A percentile compares a stretch with the other conserved stretches of the same genome.
Conservation (phyloP, 2,329 filamentous ascomycete genomes). For the Ophioceras dolichostomum region DNA sequence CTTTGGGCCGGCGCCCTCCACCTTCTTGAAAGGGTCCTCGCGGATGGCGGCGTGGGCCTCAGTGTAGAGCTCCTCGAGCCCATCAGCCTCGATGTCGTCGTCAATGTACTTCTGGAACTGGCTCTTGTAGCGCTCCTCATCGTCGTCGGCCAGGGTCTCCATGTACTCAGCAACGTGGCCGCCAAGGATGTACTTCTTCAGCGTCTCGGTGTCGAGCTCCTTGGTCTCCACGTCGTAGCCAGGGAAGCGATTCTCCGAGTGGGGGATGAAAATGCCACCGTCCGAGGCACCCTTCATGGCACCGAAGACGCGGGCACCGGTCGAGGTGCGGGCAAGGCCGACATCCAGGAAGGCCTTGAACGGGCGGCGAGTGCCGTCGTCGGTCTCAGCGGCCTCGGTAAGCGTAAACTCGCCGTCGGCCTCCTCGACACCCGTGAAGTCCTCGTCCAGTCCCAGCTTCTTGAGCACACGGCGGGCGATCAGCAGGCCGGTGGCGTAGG, state of each 20-base stretch:
- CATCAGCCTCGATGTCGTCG: conserved; percentile 90
- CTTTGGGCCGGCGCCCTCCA: conserved; percentile 60
- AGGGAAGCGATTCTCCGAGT: conserved; percentile 99
- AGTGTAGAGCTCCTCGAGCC: conserved; percentile 89
- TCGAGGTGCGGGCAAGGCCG: conserved; percentile 92
- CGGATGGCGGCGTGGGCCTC: conserved; percentile 96
- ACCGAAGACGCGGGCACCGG: conserved; percentile 96
- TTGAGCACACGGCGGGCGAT: conserved; percentile 91
- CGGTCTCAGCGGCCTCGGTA: conserved; percentile 85
- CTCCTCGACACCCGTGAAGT: conserved; percentile 94
- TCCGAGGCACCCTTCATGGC: conserved; percentile 99
- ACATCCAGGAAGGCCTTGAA: conserved; percentile 99
- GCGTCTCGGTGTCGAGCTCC: conserved; percentile 93
- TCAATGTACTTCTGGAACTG: conserved; percentile 99
- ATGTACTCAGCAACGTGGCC: conserved; percentile 99
- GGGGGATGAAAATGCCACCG: conserved; percentile 90
- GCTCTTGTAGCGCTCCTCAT: conserved; percentile 98
- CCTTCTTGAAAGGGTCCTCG: conserved; percentile 96
- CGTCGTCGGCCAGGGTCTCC: conserved; percentile 98
- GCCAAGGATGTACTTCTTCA: conserved; percentile 98
- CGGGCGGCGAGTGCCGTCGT: conserved; percentile 79
- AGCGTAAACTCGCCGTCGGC: conserved; percentile 90
- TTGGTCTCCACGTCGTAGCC: conserved; percentile 95
- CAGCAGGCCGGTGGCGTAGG: conserved; percentile 93
- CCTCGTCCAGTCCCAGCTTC: conserved; percentile 92